Conservation (phyloP, 2,329 filamentous ascomycete species). For the Fusarium cyanostomum region DNA sequence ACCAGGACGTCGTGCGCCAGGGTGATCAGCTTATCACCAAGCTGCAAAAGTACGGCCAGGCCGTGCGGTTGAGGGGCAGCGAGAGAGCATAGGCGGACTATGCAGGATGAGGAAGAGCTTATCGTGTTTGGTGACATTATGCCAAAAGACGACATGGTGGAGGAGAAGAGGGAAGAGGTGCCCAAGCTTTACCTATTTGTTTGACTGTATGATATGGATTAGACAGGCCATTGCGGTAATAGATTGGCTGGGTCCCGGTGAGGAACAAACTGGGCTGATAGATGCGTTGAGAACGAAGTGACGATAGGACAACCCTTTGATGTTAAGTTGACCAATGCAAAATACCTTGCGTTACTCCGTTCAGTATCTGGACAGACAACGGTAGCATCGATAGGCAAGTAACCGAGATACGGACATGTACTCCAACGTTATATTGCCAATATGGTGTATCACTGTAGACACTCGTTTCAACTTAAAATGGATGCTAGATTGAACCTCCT, state of each 20-base stretch:
- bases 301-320: constrained; percentile 9
- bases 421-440: too few species aligned
- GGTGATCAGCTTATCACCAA: constrained; percentile 98
- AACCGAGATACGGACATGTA: background rate
- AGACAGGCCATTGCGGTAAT: constrained; percentile 42
- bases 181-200: constrained; percentile 33
- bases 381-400: constrained; percentile 16
- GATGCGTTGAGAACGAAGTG: constrained; percentile 10
- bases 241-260: constrained; percentile 38
- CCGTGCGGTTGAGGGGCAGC: constrained; percentile 91
- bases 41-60: constrained; percentile 98
- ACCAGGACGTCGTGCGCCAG: constrained; percentile 96
- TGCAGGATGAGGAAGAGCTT: background rate
- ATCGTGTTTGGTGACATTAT: constrained; percentile 23
- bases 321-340: too few species aligned
- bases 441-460: background rate
- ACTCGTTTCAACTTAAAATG: constrained; percentile 13
- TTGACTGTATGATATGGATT: constrained; percentile 46
- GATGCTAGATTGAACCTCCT: constrained; percentile 31
- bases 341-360: background rate
- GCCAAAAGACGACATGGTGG: constrained; percentile 16
- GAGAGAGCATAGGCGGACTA: constrained; percentile 71
- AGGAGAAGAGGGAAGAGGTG: constrained; percentile 18
- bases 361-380: constrained; percentile 25
- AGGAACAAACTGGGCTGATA: constrained; percentile 30